Conservation (phyloP, 2,329 filamentous ascomycete genomes). For the Paraphoma chrysanthemicola region DNA sequence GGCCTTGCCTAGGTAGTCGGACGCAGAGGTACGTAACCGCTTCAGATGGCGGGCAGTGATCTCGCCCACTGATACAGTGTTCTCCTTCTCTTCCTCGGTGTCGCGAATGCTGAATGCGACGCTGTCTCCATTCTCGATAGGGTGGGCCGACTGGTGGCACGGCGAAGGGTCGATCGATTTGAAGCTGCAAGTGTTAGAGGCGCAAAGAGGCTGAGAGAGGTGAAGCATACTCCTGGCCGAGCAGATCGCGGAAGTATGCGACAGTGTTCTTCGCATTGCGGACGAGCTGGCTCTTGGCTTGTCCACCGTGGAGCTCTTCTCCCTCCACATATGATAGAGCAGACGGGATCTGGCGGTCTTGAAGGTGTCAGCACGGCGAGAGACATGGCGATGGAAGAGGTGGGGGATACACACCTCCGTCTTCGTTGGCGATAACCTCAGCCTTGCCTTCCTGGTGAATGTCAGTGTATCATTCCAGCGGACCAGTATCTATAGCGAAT, state of each 20-base stretch:
- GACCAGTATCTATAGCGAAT: neutral
- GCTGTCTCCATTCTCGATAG: conserved; percentile 73
- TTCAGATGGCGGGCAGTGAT: conserved; percentile 84
- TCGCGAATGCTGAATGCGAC: conserved; percentile 87
- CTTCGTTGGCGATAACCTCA: conserved; percentile 98
- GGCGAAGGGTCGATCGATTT: conserved; percentile 96
- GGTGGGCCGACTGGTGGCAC: conserved; percentile 92
- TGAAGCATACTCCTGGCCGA: conserved; percentile 82
- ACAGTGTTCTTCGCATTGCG: conserved; percentile 93
- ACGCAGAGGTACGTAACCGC: conserved; percentile 80
- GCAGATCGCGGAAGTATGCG: conserved; percentile 93
- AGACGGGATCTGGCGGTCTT: conserved; percentile 95
- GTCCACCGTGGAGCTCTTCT: conserved; percentile 94
- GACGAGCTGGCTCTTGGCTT: conserved; percentile 92
- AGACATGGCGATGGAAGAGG: neutral
- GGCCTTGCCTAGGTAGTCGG: conserved; percentile 89
- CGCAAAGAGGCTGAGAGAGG: neutral
- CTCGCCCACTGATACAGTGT: conserved; percentile 78
- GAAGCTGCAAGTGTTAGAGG: conserved; percentile 62
- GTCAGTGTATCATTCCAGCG: conserved; percentile 11
- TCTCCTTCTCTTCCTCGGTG: conserved; percentile 62
- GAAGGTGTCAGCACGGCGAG: conserved; percentile 11
- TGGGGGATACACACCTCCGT: conserved; percentile 73
- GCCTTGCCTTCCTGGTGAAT: conserved; percentile 79
- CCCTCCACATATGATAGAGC: conserved; percentile 93